Base-by-base conservation (phyloP, 2,329 filamentous ascomycete species). In the Akanthomyces dipterigenus region DNA sequence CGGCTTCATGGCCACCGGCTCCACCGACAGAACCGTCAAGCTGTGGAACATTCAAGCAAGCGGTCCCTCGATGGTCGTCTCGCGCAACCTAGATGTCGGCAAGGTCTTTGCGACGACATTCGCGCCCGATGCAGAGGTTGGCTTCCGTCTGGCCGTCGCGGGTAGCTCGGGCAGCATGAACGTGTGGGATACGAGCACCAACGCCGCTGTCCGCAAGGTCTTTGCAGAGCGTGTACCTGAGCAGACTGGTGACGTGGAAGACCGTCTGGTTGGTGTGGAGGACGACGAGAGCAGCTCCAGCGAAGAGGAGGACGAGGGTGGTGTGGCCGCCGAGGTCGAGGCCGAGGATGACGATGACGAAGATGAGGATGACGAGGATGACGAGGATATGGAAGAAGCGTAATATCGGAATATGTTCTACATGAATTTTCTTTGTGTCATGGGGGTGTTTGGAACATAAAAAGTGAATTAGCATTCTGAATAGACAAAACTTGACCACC, bases 151-250 rank as follows among this genome's bases (percentile, higher is more conserved):
- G 49, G 90, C 93, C 2, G 91, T 99, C 20, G 95, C 93, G 7
- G 95, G 95, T 60, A 98, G 93, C 80, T 96, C 96, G 78, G 95
- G 95, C 50, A 85, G 85, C 40, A 87, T 98, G 71, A 90, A 96
- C 73, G 87, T 99, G 58, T 99, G 95, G 95, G 93, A 98, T 75
- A 97, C 95, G 24, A 85, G 91, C 73, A 99, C 95, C 62, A 99
- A 99, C 73, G 85, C 85, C 16, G 88, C 89, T 28, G 91, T 99
- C 36, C 85, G 95, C 62, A 84, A 88, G 65, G 88, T 89, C 1
- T 99, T 99, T 77, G 91, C 89, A 2, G 40, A 85, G 79, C 69
- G 87, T 85, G 69, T 79, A 11, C 75, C 76, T 62, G 81, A 93
- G 62, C 82, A 69, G 65, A 71, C 80, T 64, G 76, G 80, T 7